These are phyloP conservation scores for Limnomonas spitsbergensis DNA, from an alignment of 139 green algal species.

Conservation along the genomic window DNA sequence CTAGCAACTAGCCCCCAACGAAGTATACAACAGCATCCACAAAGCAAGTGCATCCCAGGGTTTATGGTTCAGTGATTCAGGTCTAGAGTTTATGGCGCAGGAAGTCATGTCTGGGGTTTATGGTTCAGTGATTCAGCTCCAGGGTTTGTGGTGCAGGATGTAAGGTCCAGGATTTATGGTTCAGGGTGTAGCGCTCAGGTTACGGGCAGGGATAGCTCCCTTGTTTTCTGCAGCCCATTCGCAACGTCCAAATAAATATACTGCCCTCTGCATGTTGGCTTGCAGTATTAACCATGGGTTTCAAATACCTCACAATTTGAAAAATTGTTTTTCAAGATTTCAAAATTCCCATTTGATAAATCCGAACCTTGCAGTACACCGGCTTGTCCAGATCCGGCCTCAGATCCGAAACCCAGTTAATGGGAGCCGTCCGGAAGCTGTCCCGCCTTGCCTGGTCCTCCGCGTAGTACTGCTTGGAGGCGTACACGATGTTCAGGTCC, in stretches of 20 bases:
- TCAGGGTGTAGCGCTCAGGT: too few relatives aligned
- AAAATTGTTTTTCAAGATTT: too few relatives aligned
- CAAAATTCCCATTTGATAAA: too few relatives aligned
- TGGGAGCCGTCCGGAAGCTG: slow-evolving; percentile 54
- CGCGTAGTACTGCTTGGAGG: slow-evolving; percentile 65
- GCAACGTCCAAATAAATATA: too few relatives aligned
- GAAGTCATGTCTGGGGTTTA: not conserved
- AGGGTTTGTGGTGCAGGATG: not conserved
- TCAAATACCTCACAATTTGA: not conserved
- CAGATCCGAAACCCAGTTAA: slow-evolving; percentile 31
- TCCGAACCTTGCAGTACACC: slow-evolving; percentile 10
- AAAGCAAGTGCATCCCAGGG: too few relatives aligned
- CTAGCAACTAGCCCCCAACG: too few relatives aligned
- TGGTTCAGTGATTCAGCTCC: not conserved
- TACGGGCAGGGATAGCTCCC: too few relatives aligned
- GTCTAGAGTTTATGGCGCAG: not conserved
- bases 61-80: not conserved
- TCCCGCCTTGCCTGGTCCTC: slow-evolving; percentile 28
- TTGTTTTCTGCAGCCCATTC: too few relatives aligned
- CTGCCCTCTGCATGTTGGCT: too few relatives aligned
- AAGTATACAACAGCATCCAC: too few relatives aligned
- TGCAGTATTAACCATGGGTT: too few relatives aligned
- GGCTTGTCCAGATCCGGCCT: not conserved
- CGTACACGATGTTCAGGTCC: slow-evolving; percentile 78
- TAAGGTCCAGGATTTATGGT: too few relatives aligned